phyloP scores from a whole-genome alignment of 2,329 filamentous ascomycete species.

The Cephalotrichum gorgonifer region DNA sequence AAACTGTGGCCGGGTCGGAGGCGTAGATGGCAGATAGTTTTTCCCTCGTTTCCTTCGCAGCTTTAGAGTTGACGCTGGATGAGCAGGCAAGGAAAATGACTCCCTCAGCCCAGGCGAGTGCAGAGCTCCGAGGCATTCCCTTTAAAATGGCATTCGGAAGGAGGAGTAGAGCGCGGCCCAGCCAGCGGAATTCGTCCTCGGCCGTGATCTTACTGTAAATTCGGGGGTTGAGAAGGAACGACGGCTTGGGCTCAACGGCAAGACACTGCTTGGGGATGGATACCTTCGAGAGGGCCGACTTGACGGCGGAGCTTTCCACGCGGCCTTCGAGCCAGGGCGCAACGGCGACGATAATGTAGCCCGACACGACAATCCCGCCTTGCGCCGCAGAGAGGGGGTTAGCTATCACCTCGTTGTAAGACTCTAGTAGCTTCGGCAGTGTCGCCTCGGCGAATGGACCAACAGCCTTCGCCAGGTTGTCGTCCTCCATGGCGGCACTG shows the following conservation, averaged over 20 bases:
- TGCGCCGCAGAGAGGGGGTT: constrained; percentile 75
- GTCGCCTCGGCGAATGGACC: constrained; percentile 39
- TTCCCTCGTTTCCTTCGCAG: constrained; percentile 53
- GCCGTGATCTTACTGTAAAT: constrained; percentile 71
- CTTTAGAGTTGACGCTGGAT: constrained; percentile 44
- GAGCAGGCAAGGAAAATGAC: constrained; percentile 71
- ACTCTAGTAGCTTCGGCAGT: constrained; percentile 48
- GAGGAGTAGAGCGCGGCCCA: constrained; percentile 57
- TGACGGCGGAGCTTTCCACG: constrained; percentile 39
- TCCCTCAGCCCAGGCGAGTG: constrained; percentile 70
- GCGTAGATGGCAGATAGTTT: constrained; percentile 57
- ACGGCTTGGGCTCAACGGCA: constrained; percentile 66
- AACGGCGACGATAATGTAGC: constrained; percentile 63
- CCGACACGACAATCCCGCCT: constrained; percentile 69
- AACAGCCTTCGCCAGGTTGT: constrained; percentile 24
- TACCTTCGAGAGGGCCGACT: constrained; percentile 41
- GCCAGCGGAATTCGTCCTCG: constrained; percentile 72
- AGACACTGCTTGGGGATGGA: constrained; percentile 56
- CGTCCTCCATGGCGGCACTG: constrained; percentile 39
- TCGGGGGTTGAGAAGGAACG: constrained; percentile 74
- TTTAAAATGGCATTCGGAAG: constrained; percentile 45
- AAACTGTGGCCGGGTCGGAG: constrained; percentile 45
- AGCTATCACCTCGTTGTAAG: constrained; percentile 65
- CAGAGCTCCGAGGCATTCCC: constrained; percentile 35
- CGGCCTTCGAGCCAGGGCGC: constrained; percentile 42